Evolutionary conservation across 208 protist genomes (phyloP).

Genomic region (Acanthamoeba sp.): DNA sequence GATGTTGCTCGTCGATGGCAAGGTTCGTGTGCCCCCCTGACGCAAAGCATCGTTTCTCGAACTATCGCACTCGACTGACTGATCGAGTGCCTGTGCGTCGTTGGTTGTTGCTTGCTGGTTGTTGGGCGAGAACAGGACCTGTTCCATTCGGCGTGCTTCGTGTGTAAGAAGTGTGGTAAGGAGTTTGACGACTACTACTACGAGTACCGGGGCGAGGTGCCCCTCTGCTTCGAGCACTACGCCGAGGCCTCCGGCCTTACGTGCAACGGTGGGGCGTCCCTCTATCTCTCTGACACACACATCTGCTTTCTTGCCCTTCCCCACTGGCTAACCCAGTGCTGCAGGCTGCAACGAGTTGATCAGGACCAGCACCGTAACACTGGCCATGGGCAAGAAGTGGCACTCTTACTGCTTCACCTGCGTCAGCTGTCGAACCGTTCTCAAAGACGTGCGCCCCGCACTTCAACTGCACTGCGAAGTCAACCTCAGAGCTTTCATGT

Average conservation of each 20-base stretch:
- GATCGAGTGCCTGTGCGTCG: no score
- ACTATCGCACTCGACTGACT: no score
- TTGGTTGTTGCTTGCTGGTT: no score
- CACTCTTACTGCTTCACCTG: conserved; percentile 50
- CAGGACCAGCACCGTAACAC: not conserved
- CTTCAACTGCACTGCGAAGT: not conserved
- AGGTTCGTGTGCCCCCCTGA: not conserved
- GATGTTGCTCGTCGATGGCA: conserved; percentile 6
- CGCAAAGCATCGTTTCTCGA: no score
- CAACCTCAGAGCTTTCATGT: not conserved
- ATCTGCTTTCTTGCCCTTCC: not conserved
- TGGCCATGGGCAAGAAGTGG: conserved; percentile 70
- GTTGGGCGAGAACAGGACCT: not conserved
- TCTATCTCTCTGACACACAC: no score
- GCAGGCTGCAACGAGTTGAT: conserved; percentile 9
- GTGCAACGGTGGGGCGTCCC: not conserved
- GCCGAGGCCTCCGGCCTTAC: not conserved
- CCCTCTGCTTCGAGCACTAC: conserved; percentile 45
- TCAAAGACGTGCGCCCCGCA: not conserved
- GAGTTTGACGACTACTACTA: conserved; percentile 66
- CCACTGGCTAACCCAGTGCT: not conserved
- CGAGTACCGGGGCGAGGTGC: conserved; percentile 24
- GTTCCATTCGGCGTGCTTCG: conserved; percentile 54
- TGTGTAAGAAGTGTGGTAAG: not conserved
- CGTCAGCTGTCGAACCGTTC: not conserved